These are phyloP conservation scores for Metschnikowia proteae DNA, from an alignment of 805 yeast genomes.

Conservation along the genomic window DNA sequence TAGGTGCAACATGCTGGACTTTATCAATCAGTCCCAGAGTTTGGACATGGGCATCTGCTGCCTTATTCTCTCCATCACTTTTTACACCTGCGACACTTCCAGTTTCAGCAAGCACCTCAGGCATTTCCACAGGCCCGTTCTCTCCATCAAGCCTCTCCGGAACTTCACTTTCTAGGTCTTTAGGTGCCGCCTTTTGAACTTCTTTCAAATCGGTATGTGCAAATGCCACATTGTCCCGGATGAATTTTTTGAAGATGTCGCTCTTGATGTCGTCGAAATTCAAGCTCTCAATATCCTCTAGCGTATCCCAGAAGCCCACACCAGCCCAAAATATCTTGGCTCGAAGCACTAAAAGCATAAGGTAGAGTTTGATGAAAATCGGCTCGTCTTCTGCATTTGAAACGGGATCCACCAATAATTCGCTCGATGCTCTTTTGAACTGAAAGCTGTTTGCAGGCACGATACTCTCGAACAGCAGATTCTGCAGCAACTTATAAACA, in stretches of 20 bases:
- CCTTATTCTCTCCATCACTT: not conserved
- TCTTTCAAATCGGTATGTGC: not conserved
- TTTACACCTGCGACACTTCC: not conserved
- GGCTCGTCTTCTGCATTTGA: constrained; percentile 27
- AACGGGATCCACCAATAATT: constrained; percentile 5
- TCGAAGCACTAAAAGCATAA: constrained; percentile 49
- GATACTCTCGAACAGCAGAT: constrained; percentile 24
- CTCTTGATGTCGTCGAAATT: constrained; percentile 15
- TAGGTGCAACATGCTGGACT: not conserved
- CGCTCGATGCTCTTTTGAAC: constrained; percentile 24
- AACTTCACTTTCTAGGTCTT: not conserved
- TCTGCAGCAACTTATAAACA: constrained; percentile 54
- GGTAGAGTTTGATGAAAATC: constrained; percentile 50
- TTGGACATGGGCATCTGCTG: not conserved
- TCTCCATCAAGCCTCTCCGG: not conserved
- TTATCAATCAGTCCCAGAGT: not conserved
- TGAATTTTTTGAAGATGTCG: constrained; percentile 11
- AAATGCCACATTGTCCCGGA: constrained; percentile 17
- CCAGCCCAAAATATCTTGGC: constrained; percentile 80
- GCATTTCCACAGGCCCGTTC: not conserved
- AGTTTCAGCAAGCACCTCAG: too few relatives aligned
- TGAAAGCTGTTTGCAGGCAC: constrained; percentile 22
- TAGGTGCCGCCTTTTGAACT: not conserved
- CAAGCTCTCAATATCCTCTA: constrained; percentile 29
- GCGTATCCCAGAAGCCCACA: constrained; percentile 71